A percentile compares a stretch with the other conserved stretches of the same genome.
Conservation (phyloP, 768 basidiomycete species). For the Cubamyces lactineus region DNA sequence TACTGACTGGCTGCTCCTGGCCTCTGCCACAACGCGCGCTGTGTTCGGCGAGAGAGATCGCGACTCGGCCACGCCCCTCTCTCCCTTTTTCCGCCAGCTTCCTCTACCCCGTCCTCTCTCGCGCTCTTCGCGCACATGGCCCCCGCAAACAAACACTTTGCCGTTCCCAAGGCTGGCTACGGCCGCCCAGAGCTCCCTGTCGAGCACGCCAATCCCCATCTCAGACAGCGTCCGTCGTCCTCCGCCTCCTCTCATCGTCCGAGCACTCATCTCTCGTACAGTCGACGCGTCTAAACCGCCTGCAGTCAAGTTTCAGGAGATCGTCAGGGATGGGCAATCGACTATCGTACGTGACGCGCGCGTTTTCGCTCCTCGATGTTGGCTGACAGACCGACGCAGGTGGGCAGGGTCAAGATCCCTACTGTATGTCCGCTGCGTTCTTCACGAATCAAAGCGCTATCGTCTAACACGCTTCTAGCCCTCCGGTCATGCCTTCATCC, state of each 20-base stretch:
- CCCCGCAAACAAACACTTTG: constrained; percentile 20
- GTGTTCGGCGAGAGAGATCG: constrained; percentile 20
- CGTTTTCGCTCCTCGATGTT: constrained; percentile 4
- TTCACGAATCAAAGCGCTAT: constrained; percentile 25
- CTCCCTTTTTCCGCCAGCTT: not conserved
- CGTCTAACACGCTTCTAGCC: constrained; percentile 47
- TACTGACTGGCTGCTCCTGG: not conserved
- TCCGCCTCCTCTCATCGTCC: constrained; percentile 37
- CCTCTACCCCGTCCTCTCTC: constrained; percentile 3
- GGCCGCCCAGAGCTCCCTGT: constrained; percentile 28
- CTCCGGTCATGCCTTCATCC: constrained; percentile 87
- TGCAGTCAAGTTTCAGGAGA: constrained; percentile 89
- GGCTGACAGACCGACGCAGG: constrained; percentile 47
- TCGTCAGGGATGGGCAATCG: constrained; percentile 84
- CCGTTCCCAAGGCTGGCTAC: constrained; percentile 19
- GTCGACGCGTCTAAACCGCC: constrained; percentile 55
- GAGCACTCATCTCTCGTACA: constrained; percentile 38
- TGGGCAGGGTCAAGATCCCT: constrained; percentile 88
- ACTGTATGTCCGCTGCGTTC: constrained; percentile 56
- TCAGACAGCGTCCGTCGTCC: constrained; percentile 34
- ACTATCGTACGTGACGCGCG: constrained; percentile 63
- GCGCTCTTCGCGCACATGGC: constrained; percentile 22
- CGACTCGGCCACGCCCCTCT: constrained; percentile 24
- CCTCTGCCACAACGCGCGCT: constrained; percentile 25
- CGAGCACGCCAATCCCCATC: constrained; percentile 29